Evolutionary conservation across 2,329 filamentous ascomycete species (phyloP), one percentile per base, ranked within the genome.

Genomic region (Fusarium odoratissimum): DNA sequence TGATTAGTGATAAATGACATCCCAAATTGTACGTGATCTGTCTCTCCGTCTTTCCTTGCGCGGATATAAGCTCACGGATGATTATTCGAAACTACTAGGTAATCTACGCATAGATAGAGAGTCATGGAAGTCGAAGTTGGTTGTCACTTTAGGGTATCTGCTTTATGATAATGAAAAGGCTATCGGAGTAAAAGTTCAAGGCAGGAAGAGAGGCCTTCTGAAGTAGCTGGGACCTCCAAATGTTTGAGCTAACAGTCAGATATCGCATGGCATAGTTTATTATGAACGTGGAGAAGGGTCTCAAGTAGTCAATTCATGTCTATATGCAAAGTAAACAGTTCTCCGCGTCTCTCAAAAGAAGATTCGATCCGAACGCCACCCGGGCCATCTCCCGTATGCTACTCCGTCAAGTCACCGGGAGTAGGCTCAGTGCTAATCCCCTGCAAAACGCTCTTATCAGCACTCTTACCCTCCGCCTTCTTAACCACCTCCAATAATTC

Each of bases 321-420:
- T 40, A 38, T 54, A n/a, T 28, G 23, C 10, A 6, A 28, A 9
- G 13, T 0, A 16, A 21, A 16, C 1, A n/a, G 40, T n/a, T 17
- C 5, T 1, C 23, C 23, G 3, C 0, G 5, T 13, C 33, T 52
- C 8, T 17, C 7, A 2, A 6, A 11, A 25, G 0, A 16, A 9
- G 3, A 12, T 6, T 13, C 1, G 4, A 13, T 23, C 14, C 16
- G 8, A 19, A 25, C 11, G 11, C n/a, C 46, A 25, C 21, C 7
- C 1, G 11, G 9, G 13, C 5, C 8, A 49, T 23, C 8, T 14
- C 3, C 11, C 11, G 16, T 19, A 9, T 14, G 11, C 28, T 60
- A 60, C 37, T 55, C 46, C 2, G 30, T 42, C 19, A 60, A 40
- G 25, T 60, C 57, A 19, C 57, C 57, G 1, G 57, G 46, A 14